These are phyloP conservation scores for Botrytis medusae DNA, from an alignment of 2,329 filamentous ascomycete genomes.

Conservation along the genomic window DNA sequence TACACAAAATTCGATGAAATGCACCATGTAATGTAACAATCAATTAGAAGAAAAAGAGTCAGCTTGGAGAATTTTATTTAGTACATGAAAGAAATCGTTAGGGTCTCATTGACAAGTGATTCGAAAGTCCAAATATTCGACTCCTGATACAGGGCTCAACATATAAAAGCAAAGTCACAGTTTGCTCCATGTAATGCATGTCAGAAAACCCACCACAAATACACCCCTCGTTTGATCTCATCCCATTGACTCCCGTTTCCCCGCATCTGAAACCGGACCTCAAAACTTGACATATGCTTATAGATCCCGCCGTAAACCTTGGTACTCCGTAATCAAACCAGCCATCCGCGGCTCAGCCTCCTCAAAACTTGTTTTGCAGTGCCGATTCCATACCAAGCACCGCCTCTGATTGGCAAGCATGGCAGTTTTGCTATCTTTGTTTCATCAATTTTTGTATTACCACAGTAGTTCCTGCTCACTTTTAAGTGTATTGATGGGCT, in stretches of 20 bases:
- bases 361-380: background rate
- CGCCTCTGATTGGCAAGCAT: background rate
- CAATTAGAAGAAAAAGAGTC: background rate
- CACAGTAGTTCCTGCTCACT: background rate
- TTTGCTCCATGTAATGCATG: background rate
- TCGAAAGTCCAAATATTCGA: background rate
- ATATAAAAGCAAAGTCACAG: too few relatives aligned
- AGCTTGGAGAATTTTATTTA: background rate
- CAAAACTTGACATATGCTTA: background rate
- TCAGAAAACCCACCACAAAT: background rate
- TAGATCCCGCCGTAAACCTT: background rate
- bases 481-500: background rate
- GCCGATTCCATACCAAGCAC: background rate
- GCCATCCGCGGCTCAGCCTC: background rate
- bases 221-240: background rate
- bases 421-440: background rate
- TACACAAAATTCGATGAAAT: background rate
- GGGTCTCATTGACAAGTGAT: background rate
- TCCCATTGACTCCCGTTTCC: background rate
- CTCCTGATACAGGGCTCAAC: background rate
- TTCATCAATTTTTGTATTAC: background rate
- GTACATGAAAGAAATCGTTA: background rate
- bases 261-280: background rate
- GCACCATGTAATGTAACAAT: background rate
- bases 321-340: background rate